Evolutionary conservation across 768 basidiomycete species (phyloP), one percentile per base, ranked within the genome.

Genomic region (Chiua virens): DNA sequence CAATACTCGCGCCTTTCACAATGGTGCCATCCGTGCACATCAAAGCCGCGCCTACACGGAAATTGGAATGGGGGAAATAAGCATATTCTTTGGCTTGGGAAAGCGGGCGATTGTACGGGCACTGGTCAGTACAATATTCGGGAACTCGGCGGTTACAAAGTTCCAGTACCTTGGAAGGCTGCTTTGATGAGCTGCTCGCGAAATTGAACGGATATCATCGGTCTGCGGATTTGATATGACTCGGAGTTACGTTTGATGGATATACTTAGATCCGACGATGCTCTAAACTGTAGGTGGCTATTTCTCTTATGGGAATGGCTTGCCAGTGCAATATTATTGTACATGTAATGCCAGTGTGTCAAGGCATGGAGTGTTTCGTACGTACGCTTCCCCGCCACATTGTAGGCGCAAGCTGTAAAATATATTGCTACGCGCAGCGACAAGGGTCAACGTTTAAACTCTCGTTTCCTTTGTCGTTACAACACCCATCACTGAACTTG

Each of bases 41-140:
- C 11, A 98, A 71, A 1, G 92, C 89, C 0, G 93, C 94, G 0
- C 96, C 94, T 32, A 97, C 96, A 17, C 87, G 82, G 66, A 98
- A 97, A 39, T 90, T 85, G 17, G 92, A 93, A 71, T 97, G 94
- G 0, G 83, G 89, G 35, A 75, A 78, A 69, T 97, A 96, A 0
- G 87, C 78, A 36, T 78, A 72, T 56, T 87, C 72, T 64, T 81
- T 87, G 15, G 84, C 87, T 89, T 42, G 7, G 28, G 48, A 23
- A 30, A 30, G 30, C 30, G 30, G 11, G 30, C 30, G 30, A 30
- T 30, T 30, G 13, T 30, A 13, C 30, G 40, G n/a, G 25, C 30
- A 30, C 11, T 30, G 30, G 38, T 44, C 25, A 45, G 46, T 35
- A n/a, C 20, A 8, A 9, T 37, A 13, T 25, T 18, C 9, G 23